Evolutionary conservation across 768 basidiomycete species (phyloP).

Genomic region (Tephrocybe sp.): DNA sequence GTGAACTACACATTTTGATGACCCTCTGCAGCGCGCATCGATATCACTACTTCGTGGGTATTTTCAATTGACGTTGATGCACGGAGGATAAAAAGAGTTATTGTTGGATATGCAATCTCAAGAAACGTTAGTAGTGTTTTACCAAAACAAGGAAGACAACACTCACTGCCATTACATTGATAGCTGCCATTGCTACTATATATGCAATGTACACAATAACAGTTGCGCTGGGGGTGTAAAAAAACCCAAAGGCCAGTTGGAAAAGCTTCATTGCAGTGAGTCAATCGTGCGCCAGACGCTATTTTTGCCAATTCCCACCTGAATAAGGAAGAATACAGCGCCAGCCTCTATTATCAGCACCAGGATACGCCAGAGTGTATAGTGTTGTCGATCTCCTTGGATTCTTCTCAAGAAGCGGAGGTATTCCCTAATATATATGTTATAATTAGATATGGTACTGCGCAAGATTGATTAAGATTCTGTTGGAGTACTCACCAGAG

Average conservation of each 20-base stretch:
- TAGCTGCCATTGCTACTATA: not conserved
- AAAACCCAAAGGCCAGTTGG: not conserved
- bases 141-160: not conserved
- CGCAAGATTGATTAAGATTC: not conserved
- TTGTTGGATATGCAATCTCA: not conserved
- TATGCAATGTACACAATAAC: not conserved
- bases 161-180: not conserved
- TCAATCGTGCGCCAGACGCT: not conserved
- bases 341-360: not conserved
- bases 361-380: not conserved
- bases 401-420: not conserved
- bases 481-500: not conserved
- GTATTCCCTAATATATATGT: not conserved
- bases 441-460: too few relatives aligned
- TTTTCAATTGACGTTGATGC: not conserved
- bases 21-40: not conserved
- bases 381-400: not conserved
- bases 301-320: not conserved
- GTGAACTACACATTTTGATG: too few relatives aligned
- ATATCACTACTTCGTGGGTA: not conserved
- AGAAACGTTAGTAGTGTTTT: not conserved
- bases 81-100: not conserved
- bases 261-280: not conserved
- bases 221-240: not conserved
- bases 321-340: not conserved